Evolutionary conservation across 441 rosid genomes (phyloP), one percentile per base, ranked within the genome.

Genomic region (Gossypium schwendimanii): DNA sequence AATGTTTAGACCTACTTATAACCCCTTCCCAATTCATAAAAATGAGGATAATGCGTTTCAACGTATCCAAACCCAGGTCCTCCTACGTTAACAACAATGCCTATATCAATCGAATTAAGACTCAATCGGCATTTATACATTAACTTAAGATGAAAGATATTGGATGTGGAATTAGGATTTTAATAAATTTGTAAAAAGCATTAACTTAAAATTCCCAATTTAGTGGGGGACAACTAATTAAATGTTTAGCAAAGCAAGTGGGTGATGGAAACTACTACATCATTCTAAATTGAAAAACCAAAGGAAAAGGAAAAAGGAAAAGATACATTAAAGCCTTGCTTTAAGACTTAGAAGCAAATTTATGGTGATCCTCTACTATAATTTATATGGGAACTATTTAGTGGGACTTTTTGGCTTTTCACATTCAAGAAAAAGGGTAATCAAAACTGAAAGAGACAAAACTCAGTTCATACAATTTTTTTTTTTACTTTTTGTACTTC

Each of bases 351-450:
- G 8, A 36, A 36, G 62, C 54, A 21, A 23, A 4, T 69, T 4
- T 54, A 11, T 55, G 57, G 44, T 24, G 26, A 55, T 54, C 24
- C 61, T 59, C 28, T n/a, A n/a, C 52, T 52, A 53, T 3, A 17
- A 62, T 44, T 70, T 36, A 58, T 36, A 2, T 21, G 8, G 20
- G 60, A 62, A 36, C 17, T 73, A 15, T 3, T 44, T 73, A 44
- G 72, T 73, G 63, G 66, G 47, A 44, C 70, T 69, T 23, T 17
- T 12, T 57, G 33, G 33, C 39, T 73, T 70, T 78, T 74, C 77
- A 64, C 72, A 64, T 41, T 70, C 60, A 17, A n/a, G 49, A n/a
- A 12, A 55, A n/a, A 9, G 70, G 60, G 15, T 53, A 1, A 1
- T 11, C 17, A 10, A 4, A 58, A 58, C 36, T 31, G 63, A 72